These are phyloP conservation scores for Leucosporidium creatinivorum DNA, from an alignment of 768 basidiomycete species.

Conservation along the genomic window DNA sequence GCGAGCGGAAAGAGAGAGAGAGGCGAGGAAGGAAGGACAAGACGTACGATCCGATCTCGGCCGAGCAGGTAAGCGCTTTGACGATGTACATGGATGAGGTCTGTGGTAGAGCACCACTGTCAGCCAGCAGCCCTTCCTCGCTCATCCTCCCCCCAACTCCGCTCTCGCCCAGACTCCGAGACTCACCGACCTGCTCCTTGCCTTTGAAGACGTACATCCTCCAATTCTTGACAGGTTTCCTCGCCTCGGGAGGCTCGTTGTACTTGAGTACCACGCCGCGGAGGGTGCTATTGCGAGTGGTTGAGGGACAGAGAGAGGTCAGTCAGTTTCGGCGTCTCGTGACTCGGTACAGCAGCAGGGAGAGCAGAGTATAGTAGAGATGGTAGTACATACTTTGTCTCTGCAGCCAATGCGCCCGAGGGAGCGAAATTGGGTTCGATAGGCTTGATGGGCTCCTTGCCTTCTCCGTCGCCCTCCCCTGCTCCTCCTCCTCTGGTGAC, in stretches of 20 bases:
- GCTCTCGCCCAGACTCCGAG: background rate
- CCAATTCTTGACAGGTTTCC: slow-evolving; percentile 85
- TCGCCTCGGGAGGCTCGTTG: slow-evolving; percentile 95
- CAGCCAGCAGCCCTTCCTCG: background rate
- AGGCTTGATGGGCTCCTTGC: slow-evolving; percentile 48
- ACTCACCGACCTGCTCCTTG: slow-evolving; percentile 78
- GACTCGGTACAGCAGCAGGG: background rate
- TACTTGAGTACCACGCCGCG: slow-evolving; percentile 72
- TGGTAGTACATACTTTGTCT: slow-evolving; percentile 56
- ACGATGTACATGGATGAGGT: slow-evolving; percentile 80
- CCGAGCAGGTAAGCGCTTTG: slow-evolving; percentile 94
- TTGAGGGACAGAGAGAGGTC: slow-evolving; percentile 52
- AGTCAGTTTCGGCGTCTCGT: slow-evolving; percentile 62
- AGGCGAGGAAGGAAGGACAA: background rate
- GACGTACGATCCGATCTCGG: slow-evolving; percentile 70
- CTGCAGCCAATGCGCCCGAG: slow-evolving; percentile 88
- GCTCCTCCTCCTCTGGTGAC: background rate
- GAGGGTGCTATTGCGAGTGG: slow-evolving; percentile 21
- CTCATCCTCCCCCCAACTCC: background rate
- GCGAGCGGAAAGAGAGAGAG: background rate
- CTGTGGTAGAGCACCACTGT: slow-evolving; percentile 44
- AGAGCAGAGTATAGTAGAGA: background rate
- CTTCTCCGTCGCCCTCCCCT: background rate
- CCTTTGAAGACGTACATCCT: slow-evolving; percentile 97
- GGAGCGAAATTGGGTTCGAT: slow-evolving; percentile 80